A percentile compares a stretch with the other conserved stretches of the same genome.
Conservation (phyloP, 495 filamentous ascomycete species). For the Annulohypoxylon nitens region DNA sequence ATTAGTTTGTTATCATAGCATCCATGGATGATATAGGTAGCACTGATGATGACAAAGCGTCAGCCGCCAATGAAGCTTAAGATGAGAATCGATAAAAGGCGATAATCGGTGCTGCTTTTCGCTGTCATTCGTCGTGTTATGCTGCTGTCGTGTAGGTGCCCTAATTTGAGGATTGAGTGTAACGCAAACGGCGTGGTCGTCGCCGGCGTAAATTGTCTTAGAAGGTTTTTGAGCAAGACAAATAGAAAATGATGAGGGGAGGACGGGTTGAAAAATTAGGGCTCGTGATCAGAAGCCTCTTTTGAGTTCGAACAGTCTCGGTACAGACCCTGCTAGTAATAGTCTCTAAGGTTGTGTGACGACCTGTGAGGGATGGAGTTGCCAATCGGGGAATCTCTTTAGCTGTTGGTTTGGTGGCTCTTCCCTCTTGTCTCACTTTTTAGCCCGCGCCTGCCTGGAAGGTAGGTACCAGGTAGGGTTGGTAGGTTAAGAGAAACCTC, state of each 20-base stretch:
- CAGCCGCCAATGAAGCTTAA: conserved; percentile 3
- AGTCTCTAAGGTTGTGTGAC: conserved; percentile 18
- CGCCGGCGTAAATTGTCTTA: background rate
- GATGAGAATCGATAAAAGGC: conserved; percentile 1
- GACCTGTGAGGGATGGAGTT: conserved; percentile 13
- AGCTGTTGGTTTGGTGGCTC: conserved; percentile 14
- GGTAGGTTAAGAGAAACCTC: background rate
- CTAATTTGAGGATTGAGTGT: background rate
- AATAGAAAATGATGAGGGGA: background rate
- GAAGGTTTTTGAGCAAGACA: background rate
- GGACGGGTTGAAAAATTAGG: conserved; percentile 28
- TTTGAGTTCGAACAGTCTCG: conserved; percentile 36
- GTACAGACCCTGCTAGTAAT: conserved; percentile 8
- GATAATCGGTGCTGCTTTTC: conserved; percentile 6
- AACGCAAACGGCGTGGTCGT: background rate
- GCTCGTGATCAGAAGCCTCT: conserved; percentile 37
- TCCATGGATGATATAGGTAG: background rate
- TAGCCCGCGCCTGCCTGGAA: conserved; percentile 22
- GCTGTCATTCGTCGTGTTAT: background rate
- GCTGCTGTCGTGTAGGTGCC: background rate
- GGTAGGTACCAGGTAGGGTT: background rate
- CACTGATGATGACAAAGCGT: background rate
- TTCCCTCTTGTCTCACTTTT: conserved; percentile 25
- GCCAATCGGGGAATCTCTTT: conserved; percentile 9
- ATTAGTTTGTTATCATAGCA: conserved; percentile 34